These are phyloP conservation scores for Debaryomycetaceae sp. DNA, from an alignment of 1,139 yeast genomes.

Conservation along the genomic window DNA sequence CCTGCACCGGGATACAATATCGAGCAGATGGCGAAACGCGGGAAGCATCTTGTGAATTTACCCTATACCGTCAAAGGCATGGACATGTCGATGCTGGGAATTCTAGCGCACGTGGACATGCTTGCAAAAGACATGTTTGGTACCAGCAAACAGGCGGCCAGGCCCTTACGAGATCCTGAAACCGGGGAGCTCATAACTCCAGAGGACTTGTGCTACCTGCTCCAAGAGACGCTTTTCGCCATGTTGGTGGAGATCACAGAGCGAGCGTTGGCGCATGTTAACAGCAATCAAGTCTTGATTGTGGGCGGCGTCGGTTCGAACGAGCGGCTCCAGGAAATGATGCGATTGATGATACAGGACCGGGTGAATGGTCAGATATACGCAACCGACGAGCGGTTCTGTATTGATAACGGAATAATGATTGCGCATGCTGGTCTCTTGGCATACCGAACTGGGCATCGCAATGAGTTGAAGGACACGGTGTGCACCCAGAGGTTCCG, in stretches of 20 bases:
- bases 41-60: conserved; percentile 57
- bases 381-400: conserved; percentile 94
- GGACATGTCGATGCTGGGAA: conserved; percentile 97
- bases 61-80: conserved; percentile 98
- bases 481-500: conserved; percentile 90
- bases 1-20: conserved; percentile 98
- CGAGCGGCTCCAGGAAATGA: conserved; percentile 86
- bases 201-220: conserved; percentile 84
- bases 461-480: conserved; percentile 49
- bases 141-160: conserved; percentile 22
- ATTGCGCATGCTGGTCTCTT: conserved; percentile 96
- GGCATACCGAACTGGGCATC: conserved; percentile 75
- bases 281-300: conserved; percentile 76
- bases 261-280: conserved; percentile 97
- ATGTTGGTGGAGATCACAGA: conserved; percentile 98
- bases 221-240: conserved; percentile 86
- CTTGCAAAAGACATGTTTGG: conserved; percentile 62
- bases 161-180: conserved; percentile 36
- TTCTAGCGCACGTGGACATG: conserved; percentile 71
- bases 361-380: conserved; percentile 69
- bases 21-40: conserved; percentile 81
- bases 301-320: conserved; percentile 99
- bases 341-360: conserved; percentile 85
- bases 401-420: conserved; percentile 97
- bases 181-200: conserved; percentile 53